These are phyloP conservation scores for Arthrobotrys musiformis DNA, from an alignment of 2,329 filamentous ascomycete species.

Conservation along the genomic window DNA sequence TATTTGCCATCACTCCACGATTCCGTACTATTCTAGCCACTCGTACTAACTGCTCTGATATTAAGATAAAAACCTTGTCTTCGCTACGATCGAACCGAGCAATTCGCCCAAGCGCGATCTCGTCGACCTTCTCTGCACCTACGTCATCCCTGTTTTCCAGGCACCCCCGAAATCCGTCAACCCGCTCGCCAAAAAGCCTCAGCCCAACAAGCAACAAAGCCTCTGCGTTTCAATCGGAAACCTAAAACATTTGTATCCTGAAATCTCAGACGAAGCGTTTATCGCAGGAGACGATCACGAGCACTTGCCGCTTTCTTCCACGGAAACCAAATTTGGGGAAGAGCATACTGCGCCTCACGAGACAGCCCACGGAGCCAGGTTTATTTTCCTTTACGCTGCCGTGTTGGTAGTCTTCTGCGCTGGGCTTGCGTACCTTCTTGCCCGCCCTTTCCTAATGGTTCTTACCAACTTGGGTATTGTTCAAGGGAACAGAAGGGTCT, in stretches of 20 bases:
- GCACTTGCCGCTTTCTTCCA: background rate
- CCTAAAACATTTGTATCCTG: slow-evolving; percentile 17
- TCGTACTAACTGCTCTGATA: background rate
- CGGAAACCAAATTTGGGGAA: slow-evolving; percentile 14
- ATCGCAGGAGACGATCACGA: background rate
- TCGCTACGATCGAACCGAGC: slow-evolving; percentile 34
- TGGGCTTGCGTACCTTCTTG: slow-evolving; percentile 35
- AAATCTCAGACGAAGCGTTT: background rate
- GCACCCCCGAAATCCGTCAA: slow-evolving; percentile 30
- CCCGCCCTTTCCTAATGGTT: slow-evolving; percentile 52
- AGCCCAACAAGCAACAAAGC: slow-evolving; percentile 46
- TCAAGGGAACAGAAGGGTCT: slow-evolving; percentile 32
- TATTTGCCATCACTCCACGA: background rate
- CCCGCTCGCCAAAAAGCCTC: slow-evolving; percentile 23
- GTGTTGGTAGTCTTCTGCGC: slow-evolving; percentile 32
- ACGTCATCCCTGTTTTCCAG: slow-evolving; percentile 40
- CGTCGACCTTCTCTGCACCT: slow-evolving; percentile 45
- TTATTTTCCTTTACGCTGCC: slow-evolving; percentile 40
- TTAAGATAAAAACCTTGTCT: slow-evolving; percentile 42
- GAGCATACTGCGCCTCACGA: slow-evolving; percentile 32
- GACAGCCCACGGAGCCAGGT: slow-evolving; percentile 37
- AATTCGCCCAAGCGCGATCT: slow-evolving; percentile 43
- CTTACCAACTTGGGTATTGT: slow-evolving; percentile 52
- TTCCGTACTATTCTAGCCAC: background rate
- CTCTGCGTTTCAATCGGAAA: slow-evolving; percentile 44